Conservation (phyloP, 2,329 filamentous ascomycete species). For the Talaromyces islandicus region DNA sequence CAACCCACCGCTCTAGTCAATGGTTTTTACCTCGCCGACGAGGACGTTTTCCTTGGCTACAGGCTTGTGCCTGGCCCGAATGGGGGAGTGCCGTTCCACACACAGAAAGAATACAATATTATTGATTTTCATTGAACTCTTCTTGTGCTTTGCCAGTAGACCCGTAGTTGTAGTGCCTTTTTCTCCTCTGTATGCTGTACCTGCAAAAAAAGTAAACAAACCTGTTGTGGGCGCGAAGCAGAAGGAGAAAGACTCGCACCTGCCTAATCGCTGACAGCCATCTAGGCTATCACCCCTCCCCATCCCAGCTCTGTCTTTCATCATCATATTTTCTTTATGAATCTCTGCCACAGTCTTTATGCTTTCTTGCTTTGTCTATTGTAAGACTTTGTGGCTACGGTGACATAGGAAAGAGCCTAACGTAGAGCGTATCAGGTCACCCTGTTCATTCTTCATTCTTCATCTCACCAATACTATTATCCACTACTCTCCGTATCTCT, state of each 20-base stretch:
- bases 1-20: not conserved
- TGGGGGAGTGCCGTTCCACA: not conserved
- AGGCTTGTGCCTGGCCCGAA: not conserved
- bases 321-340: not conserved
- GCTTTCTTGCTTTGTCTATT: not conserved
- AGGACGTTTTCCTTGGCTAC: not conserved
- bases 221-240: not conserved
- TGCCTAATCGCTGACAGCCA: not conserved
- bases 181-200: not conserved
- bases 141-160: not conserved
- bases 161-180: not conserved
- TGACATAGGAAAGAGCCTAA: not conserved
- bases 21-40: not conserved
- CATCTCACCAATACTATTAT: not conserved
- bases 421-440: too few relatives aligned
- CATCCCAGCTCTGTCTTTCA: not conserved
- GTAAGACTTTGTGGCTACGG: not conserved
- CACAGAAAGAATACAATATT: not conserved
- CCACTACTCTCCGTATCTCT: not conserved
- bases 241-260: not conserved
- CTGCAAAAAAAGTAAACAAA: not conserved
- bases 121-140: not conserved
- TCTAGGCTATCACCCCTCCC: not conserved
- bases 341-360: not conserved
- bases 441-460: too few relatives aligned